phyloP scores from a whole-genome alignment of 805 yeast species.

The Starmerella davenportii region DNA sequence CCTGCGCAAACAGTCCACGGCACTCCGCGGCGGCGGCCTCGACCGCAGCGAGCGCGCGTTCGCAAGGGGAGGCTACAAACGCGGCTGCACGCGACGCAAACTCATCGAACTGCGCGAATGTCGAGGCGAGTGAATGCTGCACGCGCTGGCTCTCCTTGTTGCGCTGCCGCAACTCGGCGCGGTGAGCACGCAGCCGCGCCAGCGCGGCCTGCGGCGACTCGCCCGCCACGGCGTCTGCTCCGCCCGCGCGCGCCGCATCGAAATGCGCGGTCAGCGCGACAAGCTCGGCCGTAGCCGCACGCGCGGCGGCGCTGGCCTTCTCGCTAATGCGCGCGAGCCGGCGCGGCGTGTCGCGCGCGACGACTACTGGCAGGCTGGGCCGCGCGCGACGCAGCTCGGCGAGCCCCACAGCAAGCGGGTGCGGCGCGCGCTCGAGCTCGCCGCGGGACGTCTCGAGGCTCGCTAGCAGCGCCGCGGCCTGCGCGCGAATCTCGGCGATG shows the following conservation, averaged over 20 bases:
- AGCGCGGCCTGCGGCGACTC: conserved; percentile 21
- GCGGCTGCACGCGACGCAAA: conserved; percentile 9
- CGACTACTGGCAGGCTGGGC: conserved; percentile 13
- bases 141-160: conserved; percentile 9
- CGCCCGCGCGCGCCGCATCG: conserved; percentile 41
- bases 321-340: conserved; percentile 16
- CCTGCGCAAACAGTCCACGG: conserved; percentile 17
- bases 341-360: conserved; percentile 21
- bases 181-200: conserved; percentile 15
- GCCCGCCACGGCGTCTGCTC: conserved; percentile 33
- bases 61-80: conserved; percentile 14
- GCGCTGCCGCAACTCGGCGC: conserved; percentile 3
- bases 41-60: conserved; percentile 11
- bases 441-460: conserved; percentile 3
- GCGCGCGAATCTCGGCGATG: conserved; percentile 7
- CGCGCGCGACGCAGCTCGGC: conserved; percentile 7
- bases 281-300: conserved; percentile 50
- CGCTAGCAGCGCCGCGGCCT: conserved; percentile 5
- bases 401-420: conserved; percentile 10
- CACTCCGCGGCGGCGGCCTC: conserved; percentile 14
- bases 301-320: conserved; percentile 28
- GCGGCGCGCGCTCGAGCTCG: conserved; percentile 10
- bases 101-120: conserved; percentile 15
- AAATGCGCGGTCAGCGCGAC: conserved; percentile 64
- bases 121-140: conserved; percentile 14